A percentile compares a stretch with the other conserved stretches of the same genome.
Conservation (phyloP, 805 yeast species). For the Ascoidea tarda region DNA sequence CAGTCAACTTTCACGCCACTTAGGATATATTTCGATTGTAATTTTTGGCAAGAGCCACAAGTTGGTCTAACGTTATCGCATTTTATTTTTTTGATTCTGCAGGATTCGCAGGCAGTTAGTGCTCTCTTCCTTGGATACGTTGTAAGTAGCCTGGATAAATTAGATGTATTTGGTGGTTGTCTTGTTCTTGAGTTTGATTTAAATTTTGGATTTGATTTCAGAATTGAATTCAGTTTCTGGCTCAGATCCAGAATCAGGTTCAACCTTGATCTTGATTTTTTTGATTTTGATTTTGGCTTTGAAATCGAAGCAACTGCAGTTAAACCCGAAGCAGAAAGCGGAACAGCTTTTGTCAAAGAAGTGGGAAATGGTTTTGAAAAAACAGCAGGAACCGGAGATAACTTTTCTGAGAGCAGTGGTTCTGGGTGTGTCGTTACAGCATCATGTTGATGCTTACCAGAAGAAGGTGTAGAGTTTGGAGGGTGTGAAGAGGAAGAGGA, state of each 20-base stretch:
- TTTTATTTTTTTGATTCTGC: constrained; percentile 4
- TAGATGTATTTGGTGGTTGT: not conserved
- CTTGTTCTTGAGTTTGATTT: not conserved
- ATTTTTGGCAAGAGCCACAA: constrained; percentile 3
- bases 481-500: no score
- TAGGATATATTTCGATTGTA: not conserved
- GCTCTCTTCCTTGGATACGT: not conserved
- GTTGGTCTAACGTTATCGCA: constrained; percentile 5
- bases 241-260: not conserved
- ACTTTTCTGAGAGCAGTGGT: no score
- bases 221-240: not conserved
- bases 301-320: not conserved
- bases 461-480: no score
- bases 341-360: no score
- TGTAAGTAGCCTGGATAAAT: not conserved
- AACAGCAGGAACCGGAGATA: no score
- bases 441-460: no score
- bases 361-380: no score
- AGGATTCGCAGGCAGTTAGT: constrained; percentile 2
- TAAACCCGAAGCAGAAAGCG: no score
- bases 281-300: not conserved
- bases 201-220: not conserved
- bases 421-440: no score
- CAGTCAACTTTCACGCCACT: not conserved
- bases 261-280: not conserved